Percentiles rank a stretch among this genome's conserved stretches.
These are phyloP conservation scores for Dichotomocladium elegans DNA, from an alignment of 371 early-diverging fungal species.

Conservation along the genomic window DNA sequence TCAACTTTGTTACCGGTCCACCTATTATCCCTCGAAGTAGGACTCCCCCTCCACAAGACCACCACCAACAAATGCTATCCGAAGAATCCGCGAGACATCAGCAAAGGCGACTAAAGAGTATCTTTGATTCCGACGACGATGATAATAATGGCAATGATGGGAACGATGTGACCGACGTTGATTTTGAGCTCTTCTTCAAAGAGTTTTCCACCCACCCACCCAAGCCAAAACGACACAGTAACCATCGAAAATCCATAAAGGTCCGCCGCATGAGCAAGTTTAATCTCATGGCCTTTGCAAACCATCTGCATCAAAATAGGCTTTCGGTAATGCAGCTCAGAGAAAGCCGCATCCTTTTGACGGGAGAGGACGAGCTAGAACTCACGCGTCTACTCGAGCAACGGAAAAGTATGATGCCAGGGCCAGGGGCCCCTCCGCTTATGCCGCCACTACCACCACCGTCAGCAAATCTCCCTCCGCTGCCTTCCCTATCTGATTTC, in stretches of 20 bases:
- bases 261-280: conserved; percentile 14
- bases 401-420: conserved; percentile 10
- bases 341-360: conserved; percentile 27
- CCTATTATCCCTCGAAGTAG: conserved; percentile 5
- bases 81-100: neutral
- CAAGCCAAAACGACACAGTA: neutral
- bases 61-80: neutral
- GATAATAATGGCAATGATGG: conserved; percentile 9
- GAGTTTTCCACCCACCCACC: conserved; percentile 19
- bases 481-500: too few species aligned
- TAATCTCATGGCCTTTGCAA: conserved; percentile 36
- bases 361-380: conserved; percentile 42
- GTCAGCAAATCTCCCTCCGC: too few species aligned
- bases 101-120: neutral
- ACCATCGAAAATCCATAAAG: neutral
- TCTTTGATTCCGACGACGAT: conserved; percentile 26
- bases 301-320: conserved; percentile 39
- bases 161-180: conserved; percentile 2
- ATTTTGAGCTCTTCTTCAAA: conserved; percentile 34
- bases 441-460: too few species aligned
- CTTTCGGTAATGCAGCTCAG: conserved; percentile 37
- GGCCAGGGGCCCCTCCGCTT: too few species aligned
- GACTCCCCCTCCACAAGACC: conserved; percentile 11
- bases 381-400: conserved; percentile 23
- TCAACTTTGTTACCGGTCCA: conserved; percentile 4